Conservation (phyloP, 2,329 filamentous ascomycete species). For the Xylaria polymorpha region DNA sequence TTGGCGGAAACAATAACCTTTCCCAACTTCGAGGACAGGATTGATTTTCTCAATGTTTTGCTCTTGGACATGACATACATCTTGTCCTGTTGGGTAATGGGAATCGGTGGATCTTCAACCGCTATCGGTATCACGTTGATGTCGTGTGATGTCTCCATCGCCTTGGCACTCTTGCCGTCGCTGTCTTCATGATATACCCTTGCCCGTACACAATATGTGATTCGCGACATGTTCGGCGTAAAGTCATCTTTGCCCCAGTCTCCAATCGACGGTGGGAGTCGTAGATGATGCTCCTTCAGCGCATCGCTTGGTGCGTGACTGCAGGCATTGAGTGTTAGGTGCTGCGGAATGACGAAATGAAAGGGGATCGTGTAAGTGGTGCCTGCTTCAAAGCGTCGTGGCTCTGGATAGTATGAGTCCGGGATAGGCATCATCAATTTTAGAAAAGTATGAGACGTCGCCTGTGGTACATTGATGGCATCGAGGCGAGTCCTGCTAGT, state of each 20-base stretch:
- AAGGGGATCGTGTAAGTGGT: conserved; percentile 65
- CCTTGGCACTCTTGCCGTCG: conserved; percentile 44
- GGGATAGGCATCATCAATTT: conserved; percentile 54
- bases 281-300: conserved; percentile 64
- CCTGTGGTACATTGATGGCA: conserved; percentile 60
- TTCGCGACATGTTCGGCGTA: conserved; percentile 64
- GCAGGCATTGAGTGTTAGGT: conserved; percentile 68
- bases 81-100: conserved; percentile 60
- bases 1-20: conserved; percentile 58
- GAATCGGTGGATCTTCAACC: conserved; percentile 63
- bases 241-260: conserved; percentile 67
- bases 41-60: conserved; percentile 65
- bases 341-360: conserved; percentile 67
- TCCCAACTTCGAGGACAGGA: conserved; percentile 64
- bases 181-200: conserved; percentile 51
- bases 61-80: conserved; percentile 62
- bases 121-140: conserved; percentile 65
- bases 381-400: conserved; percentile 61
- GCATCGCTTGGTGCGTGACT: conserved; percentile 57
- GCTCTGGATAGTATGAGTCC: conserved; percentile 59
- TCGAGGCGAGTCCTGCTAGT: conserved; percentile 63
- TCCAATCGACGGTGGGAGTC: conserved; percentile 64
- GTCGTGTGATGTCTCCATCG: conserved; percentile 57
- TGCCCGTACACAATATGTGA: conserved; percentile 66
- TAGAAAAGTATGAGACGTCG: conserved; percentile 62